Evolutionary conservation across 1,284 basidiomycete genomes (phyloP).

Genomic region (Trichosporon sp.): DNA sequence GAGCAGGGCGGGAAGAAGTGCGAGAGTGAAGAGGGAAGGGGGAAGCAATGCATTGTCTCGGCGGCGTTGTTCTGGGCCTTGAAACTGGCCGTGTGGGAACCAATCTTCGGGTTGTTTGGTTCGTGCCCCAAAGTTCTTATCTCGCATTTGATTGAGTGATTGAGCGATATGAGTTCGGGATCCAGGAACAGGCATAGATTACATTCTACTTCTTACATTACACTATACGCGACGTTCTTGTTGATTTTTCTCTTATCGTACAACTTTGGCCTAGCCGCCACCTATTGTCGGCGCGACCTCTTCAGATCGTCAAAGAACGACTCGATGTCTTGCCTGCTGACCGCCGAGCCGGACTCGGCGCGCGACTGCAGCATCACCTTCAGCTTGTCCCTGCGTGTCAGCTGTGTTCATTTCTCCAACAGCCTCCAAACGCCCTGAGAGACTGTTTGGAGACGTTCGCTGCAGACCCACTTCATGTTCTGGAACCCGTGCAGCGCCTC

Average conservation of each 20-base stretch:
- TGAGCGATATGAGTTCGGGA: no score
- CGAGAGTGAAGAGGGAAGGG: background rate
- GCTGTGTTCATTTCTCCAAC: background rate
- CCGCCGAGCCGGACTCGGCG: slow-evolving; percentile 39
- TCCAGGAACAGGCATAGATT: no score
- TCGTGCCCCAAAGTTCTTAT: no score
- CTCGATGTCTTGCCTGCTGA: slow-evolving; percentile 50
- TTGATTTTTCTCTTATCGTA: no score
- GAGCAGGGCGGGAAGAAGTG: background rate
- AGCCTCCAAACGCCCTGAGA: no score
- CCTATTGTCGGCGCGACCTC: background rate
- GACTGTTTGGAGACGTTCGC: no score
- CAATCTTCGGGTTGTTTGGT: no score
- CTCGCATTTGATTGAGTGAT: no score
- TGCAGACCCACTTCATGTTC: slow-evolving; percentile 48
- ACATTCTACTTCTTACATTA: no score
- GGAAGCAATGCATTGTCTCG: background rate
- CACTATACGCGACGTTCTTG: no score
- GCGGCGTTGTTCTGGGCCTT: background rate
- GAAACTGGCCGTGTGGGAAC: no score
- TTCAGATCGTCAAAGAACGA: slow-evolving; percentile 43
- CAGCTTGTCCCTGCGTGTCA: slow-evolving; percentile 41
- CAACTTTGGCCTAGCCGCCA: no score
- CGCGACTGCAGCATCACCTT: slow-evolving; percentile 45
- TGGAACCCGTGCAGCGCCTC: slow-evolving; percentile 54